phyloP scores from a whole-genome alignment of 169 alveolate species.

The Ichthyophthirius multifiliis region DNA sequence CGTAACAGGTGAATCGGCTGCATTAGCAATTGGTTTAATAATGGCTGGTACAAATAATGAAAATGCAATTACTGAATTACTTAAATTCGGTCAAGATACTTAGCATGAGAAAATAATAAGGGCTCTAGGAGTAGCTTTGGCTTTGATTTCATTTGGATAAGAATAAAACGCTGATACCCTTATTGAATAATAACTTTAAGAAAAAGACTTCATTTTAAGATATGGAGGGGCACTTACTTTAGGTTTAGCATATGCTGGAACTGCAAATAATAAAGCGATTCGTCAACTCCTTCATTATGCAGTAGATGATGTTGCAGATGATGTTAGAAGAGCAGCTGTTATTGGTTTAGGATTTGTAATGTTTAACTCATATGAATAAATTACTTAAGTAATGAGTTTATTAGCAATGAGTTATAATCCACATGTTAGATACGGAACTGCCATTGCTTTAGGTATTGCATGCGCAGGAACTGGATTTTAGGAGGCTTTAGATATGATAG shows the following conservation, averaged over 20 bases:
- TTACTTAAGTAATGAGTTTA: slow-evolving; percentile 90
- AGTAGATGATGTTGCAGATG: slow-evolving; percentile 98
- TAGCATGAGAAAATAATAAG: slow-evolving; percentile 98
- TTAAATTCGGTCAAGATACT: slow-evolving; percentile 95
- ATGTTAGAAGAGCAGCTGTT: slow-evolving; percentile 99
- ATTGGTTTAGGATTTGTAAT: slow-evolving; percentile 94
- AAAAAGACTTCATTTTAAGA: slow-evolving; percentile 95
- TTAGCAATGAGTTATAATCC: slow-evolving; percentile 96
- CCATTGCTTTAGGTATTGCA: slow-evolving; percentile 97
- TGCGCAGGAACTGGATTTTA: slow-evolving; percentile 94
- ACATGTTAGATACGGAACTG: slow-evolving; percentile 98
- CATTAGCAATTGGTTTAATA: slow-evolving; percentile 94
- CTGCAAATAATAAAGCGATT: slow-evolving; percentile 87
- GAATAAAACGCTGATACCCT: slow-evolving; percentile 94
- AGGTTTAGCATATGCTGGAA: slow-evolving; percentile 98
- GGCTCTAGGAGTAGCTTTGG: slow-evolving; percentile 94
- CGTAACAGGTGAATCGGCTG: slow-evolving; percentile 98
- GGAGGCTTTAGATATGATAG: slow-evolving; percentile 91
- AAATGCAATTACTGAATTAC: slow-evolving; percentile 88
- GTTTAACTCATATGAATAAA: slow-evolving; percentile 75
- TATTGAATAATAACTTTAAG: slow-evolving; percentile 84
- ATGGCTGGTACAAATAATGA: slow-evolving; percentile 91
- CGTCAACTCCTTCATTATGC: slow-evolving; percentile 94
- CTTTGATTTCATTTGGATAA: slow-evolving; percentile 91
- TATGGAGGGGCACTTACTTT: slow-evolving; percentile 97